Evolutionary conservation across 805 yeast genomes (phyloP), one percentile per base, ranked within the genome.

Genomic region (Monosporozyma unispora): DNA sequence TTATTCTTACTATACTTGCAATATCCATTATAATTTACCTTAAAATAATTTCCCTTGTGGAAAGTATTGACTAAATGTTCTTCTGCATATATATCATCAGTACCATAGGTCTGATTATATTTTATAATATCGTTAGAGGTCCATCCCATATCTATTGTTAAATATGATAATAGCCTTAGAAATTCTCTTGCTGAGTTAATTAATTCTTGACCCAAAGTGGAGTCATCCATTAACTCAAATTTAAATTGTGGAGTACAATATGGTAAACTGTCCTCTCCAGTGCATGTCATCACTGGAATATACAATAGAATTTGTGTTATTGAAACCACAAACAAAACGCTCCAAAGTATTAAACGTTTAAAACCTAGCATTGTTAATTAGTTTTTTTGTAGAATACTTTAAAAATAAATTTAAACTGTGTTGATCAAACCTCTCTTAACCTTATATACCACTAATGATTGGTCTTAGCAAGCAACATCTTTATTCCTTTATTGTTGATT

Each of bases 91-190:
- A 58, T 50, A 4, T 46, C 51, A 1, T 11, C 19, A 11, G 38
- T 28, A 11, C 23, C 37, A 39, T 21, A 39, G 4, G 42, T 39
- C 8, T 39, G 28, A 19, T 45, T 33, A 9, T 16, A n/a, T 27
- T 11, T 38, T 55, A 42, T 28, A 52, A 48, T 4, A 50, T 39
- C 19, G 54, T 23, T 4, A 46, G 53, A 51, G 21, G 52, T 46
- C 64, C 63, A 58, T 1, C 61, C 61, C 56, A 63, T 56, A 37
- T 64, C 67, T 11, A 61, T 48, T 2, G 66, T 59, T 46, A 64
- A 46, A 45, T 59, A 64, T 2, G 68, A 64, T 10, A 64, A 42
- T 21, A 64, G 48, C 29, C 50, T 56, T 28, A 63, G 40, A 46
- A 64, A 54, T 41, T 63, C 65, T 37, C 59, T 52, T 11, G 60